These are phyloP conservation scores for Nemania serpens DNA, from an alignment of 2,329 filamentous ascomycete genomes.

Conservation along the genomic window DNA sequence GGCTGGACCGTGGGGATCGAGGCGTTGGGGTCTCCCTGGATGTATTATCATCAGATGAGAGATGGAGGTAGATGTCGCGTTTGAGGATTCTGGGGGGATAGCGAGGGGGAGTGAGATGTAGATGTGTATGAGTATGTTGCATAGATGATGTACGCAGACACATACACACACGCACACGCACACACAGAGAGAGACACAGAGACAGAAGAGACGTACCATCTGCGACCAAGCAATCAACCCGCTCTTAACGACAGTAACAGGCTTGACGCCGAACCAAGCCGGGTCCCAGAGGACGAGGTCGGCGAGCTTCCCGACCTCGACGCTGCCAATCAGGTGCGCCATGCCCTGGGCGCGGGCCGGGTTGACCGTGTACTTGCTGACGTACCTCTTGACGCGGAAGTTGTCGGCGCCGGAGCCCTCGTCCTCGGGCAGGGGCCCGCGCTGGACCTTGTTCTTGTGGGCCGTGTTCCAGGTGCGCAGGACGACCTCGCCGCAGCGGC, in stretches of 20 bases:
- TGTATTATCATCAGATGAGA: too few species aligned
- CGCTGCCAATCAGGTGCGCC: slow-evolving; percentile 80
- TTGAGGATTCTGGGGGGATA: too few species aligned
- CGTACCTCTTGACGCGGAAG: slow-evolving; percentile 87
- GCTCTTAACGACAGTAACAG: slow-evolving; percentile 79
- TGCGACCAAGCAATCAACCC: slow-evolving; percentile 81
- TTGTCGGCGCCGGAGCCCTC: slow-evolving; percentile 82
- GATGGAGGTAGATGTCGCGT: too few species aligned
- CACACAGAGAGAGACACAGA: background rate
- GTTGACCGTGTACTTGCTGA: slow-evolving; percentile 97
- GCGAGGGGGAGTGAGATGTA: too few species aligned
- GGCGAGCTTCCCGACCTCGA: slow-evolving; percentile 88
- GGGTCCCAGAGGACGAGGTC: slow-evolving; percentile 89
- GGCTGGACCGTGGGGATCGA: slow-evolving; percentile 90
- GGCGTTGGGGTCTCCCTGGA: slow-evolving; percentile 79
- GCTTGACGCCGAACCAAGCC: slow-evolving; percentile 85
- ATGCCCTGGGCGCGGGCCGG: slow-evolving; percentile 91
- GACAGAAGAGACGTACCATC: slow-evolving; percentile 67
- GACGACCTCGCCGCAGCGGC: slow-evolving; percentile 91
- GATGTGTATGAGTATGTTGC: too few species aligned
- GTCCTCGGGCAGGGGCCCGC: slow-evolving; percentile 78
- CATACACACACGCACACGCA: background rate
- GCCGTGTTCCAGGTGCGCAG: slow-evolving; percentile 95
- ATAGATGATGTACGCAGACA: too few species aligned
- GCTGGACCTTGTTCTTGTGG: slow-evolving; percentile 92